These are phyloP conservation scores for Nepenthes mirabilis DNA, from an alignment of 148 eudicot species.

Conservation along the genomic window DNA sequence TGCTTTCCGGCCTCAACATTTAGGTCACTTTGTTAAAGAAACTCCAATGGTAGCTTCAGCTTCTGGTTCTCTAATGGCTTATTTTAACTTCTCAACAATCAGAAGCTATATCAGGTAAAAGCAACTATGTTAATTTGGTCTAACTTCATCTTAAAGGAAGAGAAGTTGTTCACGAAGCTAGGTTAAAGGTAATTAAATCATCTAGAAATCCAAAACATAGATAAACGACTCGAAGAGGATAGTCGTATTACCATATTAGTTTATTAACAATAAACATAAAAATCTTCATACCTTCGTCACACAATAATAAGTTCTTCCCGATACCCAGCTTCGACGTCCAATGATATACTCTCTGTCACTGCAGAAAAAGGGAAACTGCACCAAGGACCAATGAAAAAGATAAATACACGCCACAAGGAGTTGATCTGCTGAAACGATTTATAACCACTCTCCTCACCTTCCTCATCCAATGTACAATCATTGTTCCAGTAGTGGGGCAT, in stretches of 20 bases:
- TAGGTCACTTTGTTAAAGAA: too few relatives aligned
- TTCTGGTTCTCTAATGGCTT: too few relatives aligned
- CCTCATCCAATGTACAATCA: conserved; percentile 84
- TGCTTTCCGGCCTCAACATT: too few relatives aligned
- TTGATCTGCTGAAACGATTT: neutral
- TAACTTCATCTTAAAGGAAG: too few relatives aligned
- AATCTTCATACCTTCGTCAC: conserved; percentile 66
- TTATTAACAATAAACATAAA: neutral
- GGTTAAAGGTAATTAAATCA: neutral
- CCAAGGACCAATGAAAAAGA: conserved; percentile 5
- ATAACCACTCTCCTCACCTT: conserved; percentile 33
- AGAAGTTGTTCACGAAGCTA: too few relatives aligned
- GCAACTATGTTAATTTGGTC: too few relatives aligned
- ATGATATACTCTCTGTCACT: conserved; percentile 90
- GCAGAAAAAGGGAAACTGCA: conserved; percentile 96
- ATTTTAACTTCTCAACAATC: too few relatives aligned
- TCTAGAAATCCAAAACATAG: neutral
- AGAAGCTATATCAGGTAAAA: too few relatives aligned
- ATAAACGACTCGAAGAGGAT: neutral
- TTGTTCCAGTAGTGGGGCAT: conserved; percentile 69
- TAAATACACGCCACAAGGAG: conserved; percentile 1
- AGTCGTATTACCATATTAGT: neutral
- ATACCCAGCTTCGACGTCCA: conserved; percentile 89
- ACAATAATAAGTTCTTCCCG: conserved; percentile 70
- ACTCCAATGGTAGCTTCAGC: too few relatives aligned